A percentile compares a stretch with the other conserved stretches of the same genome.
These are phyloP conservation scores for Wickerhamomyces rabaulensis DNA, from an alignment of 805 yeast species.

Conservation along the genomic window DNA sequence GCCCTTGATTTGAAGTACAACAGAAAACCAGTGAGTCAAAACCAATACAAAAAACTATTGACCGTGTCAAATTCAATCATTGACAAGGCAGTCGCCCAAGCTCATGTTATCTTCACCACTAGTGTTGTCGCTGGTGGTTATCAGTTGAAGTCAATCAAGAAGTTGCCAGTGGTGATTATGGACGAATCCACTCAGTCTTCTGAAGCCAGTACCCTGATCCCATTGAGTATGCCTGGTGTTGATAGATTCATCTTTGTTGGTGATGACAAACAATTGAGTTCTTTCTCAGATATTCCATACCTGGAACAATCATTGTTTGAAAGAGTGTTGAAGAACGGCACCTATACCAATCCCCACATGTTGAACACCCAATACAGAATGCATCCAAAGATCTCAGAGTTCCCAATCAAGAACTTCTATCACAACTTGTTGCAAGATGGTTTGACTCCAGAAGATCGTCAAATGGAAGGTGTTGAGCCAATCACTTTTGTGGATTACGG, in stretches of 20 bases:
- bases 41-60: slow-evolving; percentile 45
- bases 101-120: slow-evolving; percentile 67
- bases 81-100: slow-evolving; percentile 51
- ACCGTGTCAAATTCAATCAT: slow-evolving; percentile 39
- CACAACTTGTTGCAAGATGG: slow-evolving; percentile 50
- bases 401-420: slow-evolving; percentile 50
- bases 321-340: slow-evolving; percentile 56
- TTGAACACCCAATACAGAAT: slow-evolving; percentile 64
- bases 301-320: slow-evolving; percentile 65
- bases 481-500: slow-evolving; percentile 56
- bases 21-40: slow-evolving; percentile 37
- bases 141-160: slow-evolving; percentile 51
- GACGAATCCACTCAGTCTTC: slow-evolving; percentile 78
- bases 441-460: slow-evolving; percentile 46
- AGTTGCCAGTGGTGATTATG: slow-evolving; percentile 51
- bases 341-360: slow-evolving; percentile 58
- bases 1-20: slow-evolving; percentile 39
- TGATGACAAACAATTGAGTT: slow-evolving; percentile 70
- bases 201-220: slow-evolving; percentile 67
- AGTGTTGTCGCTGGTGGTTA: slow-evolving; percentile 70
- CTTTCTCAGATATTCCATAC: slow-evolving; percentile 64
- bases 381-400: slow-evolving; percentile 60
- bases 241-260: slow-evolving; percentile 68
- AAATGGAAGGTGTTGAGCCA: slow-evolving; percentile 45
- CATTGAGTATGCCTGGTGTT: slow-evolving; percentile 63